Evolutionary conservation across 768 basidiomycete genomes (phyloP).

Genomic region (Termitomyces sp.): DNA sequence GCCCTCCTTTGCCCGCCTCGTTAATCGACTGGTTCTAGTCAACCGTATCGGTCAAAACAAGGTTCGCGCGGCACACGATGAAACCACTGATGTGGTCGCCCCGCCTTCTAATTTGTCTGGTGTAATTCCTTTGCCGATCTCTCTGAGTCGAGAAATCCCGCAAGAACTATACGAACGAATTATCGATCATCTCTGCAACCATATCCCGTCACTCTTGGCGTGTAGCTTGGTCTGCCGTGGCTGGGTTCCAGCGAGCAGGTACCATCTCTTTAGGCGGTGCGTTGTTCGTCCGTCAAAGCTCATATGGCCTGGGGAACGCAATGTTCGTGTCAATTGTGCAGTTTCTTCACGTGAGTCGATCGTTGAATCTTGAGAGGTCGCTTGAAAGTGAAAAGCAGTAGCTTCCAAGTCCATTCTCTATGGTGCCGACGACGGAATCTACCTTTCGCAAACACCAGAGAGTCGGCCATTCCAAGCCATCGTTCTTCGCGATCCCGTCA

Average conservation of each 20-base stretch:
- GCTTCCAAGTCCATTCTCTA: slow-evolving; percentile 10
- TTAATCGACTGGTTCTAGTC: slow-evolving; percentile 6
- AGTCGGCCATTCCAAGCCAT: slow-evolving; percentile 9
- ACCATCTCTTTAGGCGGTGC: slow-evolving; percentile 12
- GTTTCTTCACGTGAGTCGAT: slow-evolving; percentile 11
- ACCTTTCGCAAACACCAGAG: slow-evolving; percentile 4
- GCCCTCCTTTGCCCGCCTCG: slow-evolving; percentile 10
- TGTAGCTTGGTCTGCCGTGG: slow-evolving; percentile 26
- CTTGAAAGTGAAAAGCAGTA: not conserved
- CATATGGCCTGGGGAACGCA: not conserved
- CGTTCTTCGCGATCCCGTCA: slow-evolving; percentile 36
- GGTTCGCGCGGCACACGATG: not conserved
- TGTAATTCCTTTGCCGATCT: slow-evolving; percentile 4
- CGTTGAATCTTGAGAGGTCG: not conserved
- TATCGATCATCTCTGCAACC: slow-evolving; percentile 13
- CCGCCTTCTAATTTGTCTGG: not conserved
- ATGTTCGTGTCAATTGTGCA: slow-evolving; percentile 10
- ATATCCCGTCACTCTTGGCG: slow-evolving; percentile 12
- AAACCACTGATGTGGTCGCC: not conserved
- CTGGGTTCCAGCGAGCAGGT: slow-evolving; percentile 22
- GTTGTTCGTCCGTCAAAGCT: slow-evolving; percentile 13
- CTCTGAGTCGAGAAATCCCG: slow-evolving; percentile 13
- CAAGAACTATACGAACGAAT: slow-evolving; percentile 19
- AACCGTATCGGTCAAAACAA: not conserved
- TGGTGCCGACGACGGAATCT: slow-evolving; percentile 18